A percentile compares a stretch with the other conserved stretches of the same genome.
Evolutionary conservation across 2,329 filamentous ascomycete species (phyloP).

Genomic region (Colletotrichum sp.): DNA sequence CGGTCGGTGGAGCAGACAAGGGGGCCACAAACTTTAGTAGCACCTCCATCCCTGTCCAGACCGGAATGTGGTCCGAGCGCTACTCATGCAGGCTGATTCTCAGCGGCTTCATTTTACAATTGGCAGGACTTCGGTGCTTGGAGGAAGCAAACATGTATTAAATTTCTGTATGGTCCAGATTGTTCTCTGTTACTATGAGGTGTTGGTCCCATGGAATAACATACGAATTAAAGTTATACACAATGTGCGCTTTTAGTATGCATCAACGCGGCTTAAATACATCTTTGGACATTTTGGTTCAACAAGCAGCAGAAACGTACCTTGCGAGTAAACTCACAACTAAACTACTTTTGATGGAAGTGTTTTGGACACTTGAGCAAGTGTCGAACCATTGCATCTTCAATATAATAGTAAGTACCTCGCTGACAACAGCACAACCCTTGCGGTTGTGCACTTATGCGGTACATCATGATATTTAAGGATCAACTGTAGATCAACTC

Average conservation of each 20-base stretch:
- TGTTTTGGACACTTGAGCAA: rapidly evolving
- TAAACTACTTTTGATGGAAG: neutral
- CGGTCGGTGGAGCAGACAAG: neutral
- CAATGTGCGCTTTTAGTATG: neutral
- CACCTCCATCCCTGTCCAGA: neutral
- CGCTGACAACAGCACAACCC: neutral
- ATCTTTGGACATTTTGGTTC: neutral
- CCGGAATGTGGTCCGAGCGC: neutral
- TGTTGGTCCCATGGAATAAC: too few species aligned
- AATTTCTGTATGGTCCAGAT: neutral
- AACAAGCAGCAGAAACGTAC: neutral
- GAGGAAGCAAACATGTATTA: neutral
- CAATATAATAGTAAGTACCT: neutral
- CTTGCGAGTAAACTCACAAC: neutral
- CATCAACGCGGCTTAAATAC: rapidly evolving
- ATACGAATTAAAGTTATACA: too few species aligned
- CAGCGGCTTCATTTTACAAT: neutral
- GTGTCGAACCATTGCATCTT: neutral
- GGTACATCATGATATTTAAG: neutral
- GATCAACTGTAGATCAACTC: neutral
- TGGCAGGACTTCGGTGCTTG: neutral
- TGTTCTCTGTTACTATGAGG: too few species aligned
- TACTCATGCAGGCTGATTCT: neutral
- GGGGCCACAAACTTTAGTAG: conserved; percentile 1
- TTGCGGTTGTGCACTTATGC: neutral